Percentiles rank a stretch among this genome's conserved stretches.
Conservation (phyloP, 768 basidiomycete species). For the Suillus americanus region DNA sequence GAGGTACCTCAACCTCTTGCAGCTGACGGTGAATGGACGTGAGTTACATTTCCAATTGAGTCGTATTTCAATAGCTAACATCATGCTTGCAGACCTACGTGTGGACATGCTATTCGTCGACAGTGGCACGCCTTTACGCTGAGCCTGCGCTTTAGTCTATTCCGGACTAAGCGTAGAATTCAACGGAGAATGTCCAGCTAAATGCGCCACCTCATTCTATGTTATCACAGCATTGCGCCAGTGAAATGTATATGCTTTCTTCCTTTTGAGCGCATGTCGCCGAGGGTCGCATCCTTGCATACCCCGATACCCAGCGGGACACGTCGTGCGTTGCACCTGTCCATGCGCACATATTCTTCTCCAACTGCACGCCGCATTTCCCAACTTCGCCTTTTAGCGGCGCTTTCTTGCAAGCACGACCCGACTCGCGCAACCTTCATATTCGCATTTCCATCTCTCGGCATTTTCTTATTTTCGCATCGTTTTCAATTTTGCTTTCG, state of each 20-base stretch:
- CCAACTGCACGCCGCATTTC: constrained; percentile 11
- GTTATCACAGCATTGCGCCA: constrained; percentile 16
- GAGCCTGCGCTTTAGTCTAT: constrained; percentile 56
- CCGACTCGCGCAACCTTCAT: constrained; percentile 9
- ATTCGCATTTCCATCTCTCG: constrained; percentile 18
- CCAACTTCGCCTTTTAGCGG: constrained; percentile 21
- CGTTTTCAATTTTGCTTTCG: constrained; percentile 16
- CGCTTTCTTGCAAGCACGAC: constrained; percentile 8
- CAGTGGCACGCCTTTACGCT: constrained; percentile 64
- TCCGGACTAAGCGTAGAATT: constrained; percentile 46
- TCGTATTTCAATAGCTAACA: constrained; percentile 1
- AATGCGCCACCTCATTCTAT: constrained; percentile 8
- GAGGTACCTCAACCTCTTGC: constrained; percentile 10
- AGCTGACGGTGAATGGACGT: constrained; percentile 33
- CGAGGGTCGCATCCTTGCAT: constrained; percentile 22
- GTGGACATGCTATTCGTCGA: constrained; percentile 49
- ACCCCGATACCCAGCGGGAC: constrained; percentile 17
- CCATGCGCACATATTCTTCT: constrained; percentile 5
- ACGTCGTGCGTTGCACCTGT: constrained; percentile 17
- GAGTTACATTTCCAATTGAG: constrained; percentile 13
- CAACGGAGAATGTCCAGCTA: constrained; percentile 28
- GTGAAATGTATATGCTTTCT: constrained; percentile 24
- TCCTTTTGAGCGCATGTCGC: constrained; percentile 23
- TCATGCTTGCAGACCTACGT: constrained; percentile 48
- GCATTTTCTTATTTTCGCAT: constrained; percentile 30